Base-by-base conservation (phyloP, 108 stramenopile species). In the Nitzschia sp. region DNA sequence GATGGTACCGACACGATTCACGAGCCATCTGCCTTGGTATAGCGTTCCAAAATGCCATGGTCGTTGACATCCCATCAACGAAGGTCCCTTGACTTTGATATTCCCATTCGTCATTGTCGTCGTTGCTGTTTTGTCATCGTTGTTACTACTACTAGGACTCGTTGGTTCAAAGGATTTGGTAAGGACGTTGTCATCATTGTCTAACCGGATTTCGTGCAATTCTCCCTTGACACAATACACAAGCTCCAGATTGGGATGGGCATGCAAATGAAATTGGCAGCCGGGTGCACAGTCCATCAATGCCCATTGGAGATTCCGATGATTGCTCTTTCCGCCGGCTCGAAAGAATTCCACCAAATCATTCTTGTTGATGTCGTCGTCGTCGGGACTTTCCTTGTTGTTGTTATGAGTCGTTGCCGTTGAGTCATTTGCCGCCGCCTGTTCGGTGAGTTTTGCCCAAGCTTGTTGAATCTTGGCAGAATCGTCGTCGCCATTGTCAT, bases 241-340 rank as follows among this genome's bases (percentile, higher is more conserved):
- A 3, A 76, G 24, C 48, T 83, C 82, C 8, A 83, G 33, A 59
- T 83, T 83, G 45, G 82, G 82, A 58, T 83, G 82, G 24, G 82
- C 82, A 58, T 83, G 82, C 18, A 83, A 45, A 18, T 62, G 49
- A 42, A 78, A 83, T 35, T 70, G 69, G 42, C 69, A 70, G 11
- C 32, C 64, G 25, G 76, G 69, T 13, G 58, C 63, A 46, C 68
- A 70, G 59, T 57, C 34, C 76, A 77, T 77, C 18, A 64, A 31
- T n/a, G 57, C 21, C 68, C 69, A 77, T 48, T 77, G 70, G 17
- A 77, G 23, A n/a, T 35, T 24, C 3, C 76, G 62, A 24, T 59
- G 27, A 59, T 77, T 77, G 42, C 61, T 62, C 59, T 25, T 42
- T 17, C 36, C 56, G 26, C 61, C 62, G 13, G 59, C 54, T 35